These are phyloP conservation scores for Betula pendula DNA, from an alignment of 306 rosid species.

Conservation along the genomic window DNA sequence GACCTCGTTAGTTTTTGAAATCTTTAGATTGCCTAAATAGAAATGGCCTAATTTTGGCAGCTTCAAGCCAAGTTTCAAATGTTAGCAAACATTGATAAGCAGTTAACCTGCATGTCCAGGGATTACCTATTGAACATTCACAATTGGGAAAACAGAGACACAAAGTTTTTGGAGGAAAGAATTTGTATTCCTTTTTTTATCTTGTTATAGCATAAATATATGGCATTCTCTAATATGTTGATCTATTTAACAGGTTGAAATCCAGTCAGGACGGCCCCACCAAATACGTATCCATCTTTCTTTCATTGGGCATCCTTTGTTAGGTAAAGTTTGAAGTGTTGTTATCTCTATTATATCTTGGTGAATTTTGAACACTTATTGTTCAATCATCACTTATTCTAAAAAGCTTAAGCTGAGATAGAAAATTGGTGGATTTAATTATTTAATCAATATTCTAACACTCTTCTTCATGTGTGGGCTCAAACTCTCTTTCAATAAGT, in stretches of 20 bases:
- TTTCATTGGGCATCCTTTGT: conserved; percentile 80
- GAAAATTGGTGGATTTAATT: too few relatives aligned
- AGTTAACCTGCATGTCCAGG: background rate
- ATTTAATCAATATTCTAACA: too few relatives aligned
- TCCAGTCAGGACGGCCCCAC: conserved; percentile 92
- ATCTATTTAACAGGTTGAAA: conserved; percentile 67
- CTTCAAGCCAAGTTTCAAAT: background rate
- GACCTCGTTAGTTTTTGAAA: background rate
- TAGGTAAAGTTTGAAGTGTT: conserved; percentile 48
- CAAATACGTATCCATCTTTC: conserved; percentile 97
- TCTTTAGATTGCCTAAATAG: background rate
- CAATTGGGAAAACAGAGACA: too few relatives aligned
- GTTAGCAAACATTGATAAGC: background rate
- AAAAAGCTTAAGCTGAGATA: too few relatives aligned
- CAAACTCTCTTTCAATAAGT: too few relatives aligned
- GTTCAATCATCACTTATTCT: too few relatives aligned
- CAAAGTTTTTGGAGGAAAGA: background rate
- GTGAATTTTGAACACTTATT: background rate
- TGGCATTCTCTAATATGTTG: conserved; percentile 14
- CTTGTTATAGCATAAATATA: background rate
- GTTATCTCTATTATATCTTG: background rate
- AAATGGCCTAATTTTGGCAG: background rate
- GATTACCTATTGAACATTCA: background rate
- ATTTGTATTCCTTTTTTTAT: background rate
- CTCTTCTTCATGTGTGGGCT: too few relatives aligned